These are phyloP conservation scores for Tulasnella calospora DNA, from an alignment of 768 basidiomycete genomes.

Conservation along the genomic window DNA sequence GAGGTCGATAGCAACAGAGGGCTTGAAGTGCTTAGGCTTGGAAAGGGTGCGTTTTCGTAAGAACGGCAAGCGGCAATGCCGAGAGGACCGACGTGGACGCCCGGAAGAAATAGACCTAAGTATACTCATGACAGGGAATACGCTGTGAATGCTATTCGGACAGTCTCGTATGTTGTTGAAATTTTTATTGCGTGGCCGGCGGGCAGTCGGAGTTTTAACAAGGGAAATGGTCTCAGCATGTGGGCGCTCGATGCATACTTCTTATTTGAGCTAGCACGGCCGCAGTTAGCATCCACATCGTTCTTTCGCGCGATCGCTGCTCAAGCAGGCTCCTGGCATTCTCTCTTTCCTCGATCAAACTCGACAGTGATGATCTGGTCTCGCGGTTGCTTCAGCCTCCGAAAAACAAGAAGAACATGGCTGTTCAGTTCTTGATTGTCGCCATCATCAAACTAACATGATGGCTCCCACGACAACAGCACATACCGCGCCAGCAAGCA, in stretches of 20 bases:
- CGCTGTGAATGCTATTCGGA: neutral
- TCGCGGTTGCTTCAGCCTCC: too few relatives aligned
- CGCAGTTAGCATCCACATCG: too few relatives aligned
- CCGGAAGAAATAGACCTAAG: too few relatives aligned
- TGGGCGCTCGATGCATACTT: neutral
- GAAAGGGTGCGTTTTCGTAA: neutral
- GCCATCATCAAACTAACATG: too few relatives aligned
- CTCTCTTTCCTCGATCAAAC: too few relatives aligned
- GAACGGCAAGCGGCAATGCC: neutral
- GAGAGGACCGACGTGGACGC: neutral
- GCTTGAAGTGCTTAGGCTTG: neutral
- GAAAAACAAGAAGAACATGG: too few relatives aligned
- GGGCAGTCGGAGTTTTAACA: neutral
- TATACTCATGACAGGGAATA: neutral
- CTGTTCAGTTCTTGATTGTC: too few relatives aligned
- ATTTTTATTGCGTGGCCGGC: neutral
- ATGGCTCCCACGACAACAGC: too few relatives aligned
- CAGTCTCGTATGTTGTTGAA: neutral
- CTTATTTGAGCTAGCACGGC: conserved; percentile 1
- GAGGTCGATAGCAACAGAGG: neutral
- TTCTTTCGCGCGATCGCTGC: too few relatives aligned
- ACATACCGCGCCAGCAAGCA: too few relatives aligned
- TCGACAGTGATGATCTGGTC: too few relatives aligned
- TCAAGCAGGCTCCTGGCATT: too few relatives aligned
- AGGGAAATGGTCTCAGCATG: neutral